These are phyloP conservation scores for Nicotiana otophora DNA, from an alignment of 257 asterid genomes.

Conservation along the genomic window DNA sequence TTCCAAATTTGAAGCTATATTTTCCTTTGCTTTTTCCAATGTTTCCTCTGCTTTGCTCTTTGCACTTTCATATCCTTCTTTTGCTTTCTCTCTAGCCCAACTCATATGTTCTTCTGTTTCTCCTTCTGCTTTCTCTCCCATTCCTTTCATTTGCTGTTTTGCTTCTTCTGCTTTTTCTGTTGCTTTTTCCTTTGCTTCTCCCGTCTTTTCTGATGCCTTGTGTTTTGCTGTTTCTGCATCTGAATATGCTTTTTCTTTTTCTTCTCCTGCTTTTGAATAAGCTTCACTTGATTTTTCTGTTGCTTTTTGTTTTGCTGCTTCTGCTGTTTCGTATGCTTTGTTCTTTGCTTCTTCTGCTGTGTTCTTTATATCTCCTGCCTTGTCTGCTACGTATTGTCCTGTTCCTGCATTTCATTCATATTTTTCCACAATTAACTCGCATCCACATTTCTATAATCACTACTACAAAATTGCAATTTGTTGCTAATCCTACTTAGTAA, in stretches of 20 bases:
- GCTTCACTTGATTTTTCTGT: background rate
- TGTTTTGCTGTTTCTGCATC: slow-evolving; percentile 8
- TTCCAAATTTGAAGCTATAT: slow-evolving; percentile 20
- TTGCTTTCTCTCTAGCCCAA: slow-evolving; percentile 34
- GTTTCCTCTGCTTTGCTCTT: slow-evolving; percentile 27
- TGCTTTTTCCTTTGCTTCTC: background rate
- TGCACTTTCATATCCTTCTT: slow-evolving; percentile 27
- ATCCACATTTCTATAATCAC: too few species aligned
- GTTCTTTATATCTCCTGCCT: slow-evolving; percentile 15
- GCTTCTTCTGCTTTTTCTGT: slow-evolving; percentile 8
- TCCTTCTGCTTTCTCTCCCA: slow-evolving; percentile 2
- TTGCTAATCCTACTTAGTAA: too few species aligned
- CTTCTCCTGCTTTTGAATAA: background rate
- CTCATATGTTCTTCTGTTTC: slow-evolving; percentile 17
- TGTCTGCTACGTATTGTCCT: slow-evolving; percentile 14
- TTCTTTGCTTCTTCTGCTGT: background rate
- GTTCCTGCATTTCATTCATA: slow-evolving; percentile 3
- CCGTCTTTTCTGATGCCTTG: slow-evolving; percentile 9
- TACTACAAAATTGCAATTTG: too few species aligned
- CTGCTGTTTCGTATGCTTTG: background rate
- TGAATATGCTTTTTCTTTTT: background rate
- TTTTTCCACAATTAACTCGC: too few species aligned
- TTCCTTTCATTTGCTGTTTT: background rate
- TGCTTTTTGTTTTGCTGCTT: background rate
- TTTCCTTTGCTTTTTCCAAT: slow-evolving; percentile 23